phyloP scores from a whole-genome alignment of 331 rosid species.

The Dryas integrifolia region DNA sequence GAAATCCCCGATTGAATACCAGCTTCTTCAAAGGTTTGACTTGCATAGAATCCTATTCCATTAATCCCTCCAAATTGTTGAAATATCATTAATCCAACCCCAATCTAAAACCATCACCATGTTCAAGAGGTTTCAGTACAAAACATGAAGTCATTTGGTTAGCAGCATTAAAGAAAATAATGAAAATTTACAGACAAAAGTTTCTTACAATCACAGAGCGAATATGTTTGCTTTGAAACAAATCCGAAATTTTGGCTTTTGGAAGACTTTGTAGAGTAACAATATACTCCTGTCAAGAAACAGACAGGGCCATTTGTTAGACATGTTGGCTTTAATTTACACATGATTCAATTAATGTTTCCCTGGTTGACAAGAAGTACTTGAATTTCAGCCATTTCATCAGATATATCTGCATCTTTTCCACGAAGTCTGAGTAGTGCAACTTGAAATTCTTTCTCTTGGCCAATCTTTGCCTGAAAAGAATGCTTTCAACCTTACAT shows the following conservation, averaged over 20 bases:
- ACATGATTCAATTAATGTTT: neutral
- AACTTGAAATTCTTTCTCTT: slow-evolving; percentile 35
- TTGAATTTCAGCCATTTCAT: slow-evolving; percentile 41
- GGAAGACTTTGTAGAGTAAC: slow-evolving; percentile 35
- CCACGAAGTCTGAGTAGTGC: slow-evolving; percentile 44
- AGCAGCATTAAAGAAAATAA: neutral
- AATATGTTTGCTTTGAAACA: slow-evolving; percentile 36
- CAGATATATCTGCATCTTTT: slow-evolving; percentile 39
- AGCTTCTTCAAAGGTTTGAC: slow-evolving; percentile 43
- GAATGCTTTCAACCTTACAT: neutral
- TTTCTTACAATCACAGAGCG: slow-evolving; percentile 33
- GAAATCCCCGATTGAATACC: slow-evolving; percentile 25
- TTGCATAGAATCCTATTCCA: slow-evolving; percentile 44
- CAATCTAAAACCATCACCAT: slow-evolving; percentile 31
- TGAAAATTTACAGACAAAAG: neutral
- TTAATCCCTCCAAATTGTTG: slow-evolving; percentile 52
- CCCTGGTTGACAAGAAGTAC: slow-evolving; percentile 21
- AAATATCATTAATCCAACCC: slow-evolving; percentile 49
- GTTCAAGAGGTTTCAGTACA: slow-evolving; percentile 3
- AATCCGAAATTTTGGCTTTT: slow-evolving; percentile 30
- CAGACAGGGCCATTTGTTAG: neutral
- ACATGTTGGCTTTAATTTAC: neutral
- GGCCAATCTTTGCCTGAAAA: slow-evolving; percentile 48
- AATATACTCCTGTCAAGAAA: slow-evolving; percentile 34
- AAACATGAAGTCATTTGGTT: slow-evolving; percentile 3